phyloP scores from a whole-genome alignment of 371 early-diverging fungal genomes.

The Rhizopus microsporus region DNA sequence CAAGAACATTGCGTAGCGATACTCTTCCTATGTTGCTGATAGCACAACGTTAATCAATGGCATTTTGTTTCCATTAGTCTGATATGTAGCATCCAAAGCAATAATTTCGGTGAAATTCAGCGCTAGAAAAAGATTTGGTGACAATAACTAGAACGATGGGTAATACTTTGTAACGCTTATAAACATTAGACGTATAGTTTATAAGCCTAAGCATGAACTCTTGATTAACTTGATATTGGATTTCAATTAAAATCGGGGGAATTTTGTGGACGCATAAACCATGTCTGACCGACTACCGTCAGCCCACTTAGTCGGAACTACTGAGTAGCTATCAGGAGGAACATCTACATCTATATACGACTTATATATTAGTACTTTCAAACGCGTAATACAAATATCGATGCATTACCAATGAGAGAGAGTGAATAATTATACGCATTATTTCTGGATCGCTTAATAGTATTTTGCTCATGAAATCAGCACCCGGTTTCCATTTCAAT shows the following conservation, averaged over 20 bases:
- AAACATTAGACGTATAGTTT: background rate
- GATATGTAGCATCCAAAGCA: too few species aligned
- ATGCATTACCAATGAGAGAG: slow-evolving; percentile 1
- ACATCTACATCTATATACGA: slow-evolving; percentile 12
- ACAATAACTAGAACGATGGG: background rate
- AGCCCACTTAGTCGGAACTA: slow-evolving; percentile 10
- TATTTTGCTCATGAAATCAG: slow-evolving; percentile 4
- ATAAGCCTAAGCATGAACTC: background rate
- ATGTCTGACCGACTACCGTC: too few species aligned
- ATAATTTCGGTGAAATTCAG: too few species aligned
- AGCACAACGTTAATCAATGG: too few species aligned
- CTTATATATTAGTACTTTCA: slow-evolving; percentile 5
- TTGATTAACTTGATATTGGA: background rate
- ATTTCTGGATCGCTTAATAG: slow-evolving; percentile 10
- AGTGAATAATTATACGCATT: background rate
- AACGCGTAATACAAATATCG: slow-evolving; percentile 5
- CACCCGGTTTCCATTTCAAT: slow-evolving; percentile 9
- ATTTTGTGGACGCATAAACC: too few species aligned
- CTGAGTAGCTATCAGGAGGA: slow-evolving; percentile 10
- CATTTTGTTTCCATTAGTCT: too few species aligned
- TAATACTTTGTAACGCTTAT: too few species aligned
- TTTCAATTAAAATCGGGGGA: too few species aligned
- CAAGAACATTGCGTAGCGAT: too few species aligned
- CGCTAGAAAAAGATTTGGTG: too few species aligned
- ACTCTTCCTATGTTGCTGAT: too few species aligned